These are phyloP conservation scores for Tetrahymena elliotti DNA, from an alignment of 73 alveolate genomes.

Conservation along the genomic window DNA sequence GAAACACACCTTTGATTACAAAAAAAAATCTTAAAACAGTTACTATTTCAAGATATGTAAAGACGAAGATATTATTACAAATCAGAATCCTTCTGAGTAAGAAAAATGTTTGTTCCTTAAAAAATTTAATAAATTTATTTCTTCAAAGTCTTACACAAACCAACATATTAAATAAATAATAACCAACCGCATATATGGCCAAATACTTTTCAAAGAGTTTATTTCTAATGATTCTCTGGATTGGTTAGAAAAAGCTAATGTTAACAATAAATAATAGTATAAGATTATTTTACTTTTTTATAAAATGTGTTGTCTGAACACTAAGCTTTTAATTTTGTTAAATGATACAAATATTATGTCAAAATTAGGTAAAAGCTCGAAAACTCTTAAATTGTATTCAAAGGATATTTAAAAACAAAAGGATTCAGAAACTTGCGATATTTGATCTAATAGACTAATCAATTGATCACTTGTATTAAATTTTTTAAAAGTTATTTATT, in stretches of 20 bases:
- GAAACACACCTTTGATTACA: neutral
- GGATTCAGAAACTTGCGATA: too few relatives aligned
- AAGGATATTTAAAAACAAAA: too few relatives aligned
- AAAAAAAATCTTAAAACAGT: neutral
- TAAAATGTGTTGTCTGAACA: neutral
- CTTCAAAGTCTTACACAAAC: neutral
- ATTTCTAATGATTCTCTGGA: neutral
- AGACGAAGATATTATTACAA: neutral
- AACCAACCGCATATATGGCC: neutral
- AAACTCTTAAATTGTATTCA: too few relatives aligned
- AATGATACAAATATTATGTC: neutral
- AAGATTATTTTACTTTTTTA: neutral
- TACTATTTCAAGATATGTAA: neutral
- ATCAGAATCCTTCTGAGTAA: neutral
- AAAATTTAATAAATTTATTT: neutral
- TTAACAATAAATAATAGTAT: neutral
- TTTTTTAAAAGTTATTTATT: too few relatives aligned
- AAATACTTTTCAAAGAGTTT: neutral
- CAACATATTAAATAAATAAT: neutral
- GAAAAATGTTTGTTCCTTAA: neutral
- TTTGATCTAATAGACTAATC: too few relatives aligned
- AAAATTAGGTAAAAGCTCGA: neutral
- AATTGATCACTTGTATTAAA: too few relatives aligned
- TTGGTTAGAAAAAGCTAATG: neutral
- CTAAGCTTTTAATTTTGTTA: neutral